Base-by-base conservation (phyloP, 2,329 filamentous ascomycete species). In the Macrophomina phaseolina region DNA sequence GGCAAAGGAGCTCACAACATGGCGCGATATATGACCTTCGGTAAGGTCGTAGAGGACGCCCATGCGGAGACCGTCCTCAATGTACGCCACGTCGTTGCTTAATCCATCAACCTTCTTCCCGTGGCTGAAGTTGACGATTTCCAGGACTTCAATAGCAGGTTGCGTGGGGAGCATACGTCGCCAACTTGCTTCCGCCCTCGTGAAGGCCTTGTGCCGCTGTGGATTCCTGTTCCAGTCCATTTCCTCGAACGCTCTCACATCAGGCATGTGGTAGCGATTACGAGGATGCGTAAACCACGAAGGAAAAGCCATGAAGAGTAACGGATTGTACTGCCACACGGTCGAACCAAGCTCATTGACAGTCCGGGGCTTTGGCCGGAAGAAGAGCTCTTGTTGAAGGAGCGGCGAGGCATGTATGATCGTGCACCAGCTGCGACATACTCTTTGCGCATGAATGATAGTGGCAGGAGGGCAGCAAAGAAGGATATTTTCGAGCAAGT, bases 161-260 rank as follows among this genome's bases (percentile, higher is more conserved):
- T 77, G 75, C 45, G 68, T 71, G 16, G 77, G 70, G 53, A 72
- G 75, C 76, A 78, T 78, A 36, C 71, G 70, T n/a, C 75, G 67
- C 76, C 76, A 78, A 52, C 69, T 72, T 11, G 76, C 76, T 61
- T 74, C 69, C 7, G 73, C 70, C 68, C 76, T 71, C 1, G 65
- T 45, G 1, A 75, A 70, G 6, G 74, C 72, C 4, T 71, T 65
- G 23, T 68, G 58, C 0, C 68, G 51, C 4, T 65, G 30, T 3
- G 71, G 70, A 30, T 67, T 68, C n/a, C 55, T 52, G 48, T 49
- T 48, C 40, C 61, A 58, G 48, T 60, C 53, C 5, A 63, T 51
- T 6, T 70, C 68, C 16, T 63, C 60, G 11, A 63, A 63, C 9
- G 45, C 45, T 45, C 48, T 51, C 32, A 51, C 28, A 30, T 51